Evolutionary conservation across 2,329 filamentous ascomycete species (phyloP), one percentile per base, ranked within the genome.

Genomic region (Thermothelomyces thermophilus): DNA sequence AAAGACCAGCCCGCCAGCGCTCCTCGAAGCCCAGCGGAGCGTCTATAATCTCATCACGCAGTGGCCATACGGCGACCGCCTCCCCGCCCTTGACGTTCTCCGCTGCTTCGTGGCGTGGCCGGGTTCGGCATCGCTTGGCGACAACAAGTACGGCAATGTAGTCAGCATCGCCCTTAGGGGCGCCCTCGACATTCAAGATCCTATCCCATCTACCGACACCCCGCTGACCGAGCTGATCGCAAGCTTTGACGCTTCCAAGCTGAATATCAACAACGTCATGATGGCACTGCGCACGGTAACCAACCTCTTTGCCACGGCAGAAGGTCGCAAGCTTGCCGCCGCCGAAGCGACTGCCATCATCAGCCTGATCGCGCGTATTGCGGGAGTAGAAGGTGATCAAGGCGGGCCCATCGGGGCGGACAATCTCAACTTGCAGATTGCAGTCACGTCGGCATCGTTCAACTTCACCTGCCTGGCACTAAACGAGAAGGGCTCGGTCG

Each of bases 1-100:
- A 28, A 51, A 75, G 73, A 57, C 71, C 52, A 3, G 19, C 34
- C 14, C 39, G 37, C 20, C 31, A 9, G 30, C 67, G 76, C 49
- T 58, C 16, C 39, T 48, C 24, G 54, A 51, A 5, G 49, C 50
- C 7, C 51, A 51, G 19, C 52, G 50, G 19, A 69, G 89, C 0
- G 73, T 90, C 5, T 70, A 89, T 51, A 87, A 83, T 60, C 77
- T 94, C 46, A 79, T 83, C 16, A 88, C 86, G 0, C 67, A 74
- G 28, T 98, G 93, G 93, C 86, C 90, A 2, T 82, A 85, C 46
- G 74, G 82, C 11, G 86, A 88, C 58, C 84, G 90, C 40, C 76
- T 98, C 0, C 87, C 93, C 0, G 87, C 83, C 11, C 77, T 98
- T 1, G 93, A 97, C 65, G 73, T 97, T 1, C 75, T 97, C 5